Conservation (phyloP, 2,329 filamentous ascomycete genomes). For the Eutypella sp. region DNA sequence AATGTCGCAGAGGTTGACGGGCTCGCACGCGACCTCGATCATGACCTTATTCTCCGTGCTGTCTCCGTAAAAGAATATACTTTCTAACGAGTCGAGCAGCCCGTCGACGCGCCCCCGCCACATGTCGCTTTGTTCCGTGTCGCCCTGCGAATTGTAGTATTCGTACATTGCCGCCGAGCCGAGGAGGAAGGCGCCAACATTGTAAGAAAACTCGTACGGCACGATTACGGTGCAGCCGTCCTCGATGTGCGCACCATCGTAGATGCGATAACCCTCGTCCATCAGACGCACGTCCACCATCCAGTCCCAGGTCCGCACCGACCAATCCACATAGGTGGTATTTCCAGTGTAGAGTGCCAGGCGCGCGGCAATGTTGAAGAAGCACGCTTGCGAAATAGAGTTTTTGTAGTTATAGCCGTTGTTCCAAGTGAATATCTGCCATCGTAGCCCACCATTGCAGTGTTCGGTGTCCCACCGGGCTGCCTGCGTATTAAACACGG, state of each 20-base stretch:
- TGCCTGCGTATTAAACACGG: constrained; percentile 76
- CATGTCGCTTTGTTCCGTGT: constrained; percentile 30
- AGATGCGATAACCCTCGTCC: constrained; percentile 54
- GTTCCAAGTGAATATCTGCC: constrained; percentile 84
- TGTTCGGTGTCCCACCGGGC: constrained; percentile 63
- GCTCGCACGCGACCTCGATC: constrained; percentile 63
- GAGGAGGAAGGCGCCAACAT: constrained; percentile 60
- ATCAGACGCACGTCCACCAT: constrained; percentile 54
- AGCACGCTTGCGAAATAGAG: constrained; percentile 57
- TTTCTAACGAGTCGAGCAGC: constrained; percentile 46
- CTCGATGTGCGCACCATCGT: constrained; percentile 55
- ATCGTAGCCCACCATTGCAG: constrained; percentile 73
- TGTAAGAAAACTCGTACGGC: constrained; percentile 65
- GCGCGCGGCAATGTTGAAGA: constrained; percentile 60
- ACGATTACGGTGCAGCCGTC: constrained; percentile 54
- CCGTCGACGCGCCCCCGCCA: constrained; percentile 57
- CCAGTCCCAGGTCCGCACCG: constrained; percentile 68
- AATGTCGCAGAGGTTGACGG: constrained; percentile 53
- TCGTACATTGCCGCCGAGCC: constrained; percentile 68
- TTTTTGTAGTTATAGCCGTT: constrained; percentile 76
- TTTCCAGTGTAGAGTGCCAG: constrained; percentile 76
- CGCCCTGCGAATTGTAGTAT: constrained; percentile 34
- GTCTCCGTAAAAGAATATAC: constrained; percentile 51
- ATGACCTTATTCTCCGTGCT: constrained; percentile 46
- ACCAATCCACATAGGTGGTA: constrained; percentile 72